A percentile compares a stretch with the other conserved stretches of the same genome.
Evolutionary conservation across 108 stramenopile genomes (phyloP).

Genomic region (Nitzschia sp.): DNA sequence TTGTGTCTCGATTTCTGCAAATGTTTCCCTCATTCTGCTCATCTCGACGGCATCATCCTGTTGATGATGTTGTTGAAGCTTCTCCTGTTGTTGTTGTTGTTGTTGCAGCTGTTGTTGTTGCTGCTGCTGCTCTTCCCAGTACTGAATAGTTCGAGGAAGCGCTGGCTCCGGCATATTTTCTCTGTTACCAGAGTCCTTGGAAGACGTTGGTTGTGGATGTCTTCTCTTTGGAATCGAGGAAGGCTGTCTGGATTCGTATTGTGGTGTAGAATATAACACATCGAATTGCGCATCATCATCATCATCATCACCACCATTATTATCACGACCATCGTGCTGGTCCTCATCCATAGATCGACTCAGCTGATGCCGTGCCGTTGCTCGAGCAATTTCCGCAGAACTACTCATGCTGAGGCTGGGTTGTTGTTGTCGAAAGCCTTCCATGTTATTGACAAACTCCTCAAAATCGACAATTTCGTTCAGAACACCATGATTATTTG

Average conservation of each 20-base stretch:
- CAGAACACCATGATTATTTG: slow-evolving; percentile 11
- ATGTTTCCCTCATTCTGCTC: not conserved
- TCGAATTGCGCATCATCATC: not conserved
- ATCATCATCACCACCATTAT: not conserved
- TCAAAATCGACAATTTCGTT: slow-evolving; percentile 8
- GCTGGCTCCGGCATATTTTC: not conserved
- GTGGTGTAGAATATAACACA: not conserved
- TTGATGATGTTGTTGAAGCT: not conserved
- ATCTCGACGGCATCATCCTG: not conserved
- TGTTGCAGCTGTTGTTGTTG: not conserved
- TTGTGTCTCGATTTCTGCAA: not conserved
- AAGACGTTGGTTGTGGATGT: slow-evolving; percentile 3
- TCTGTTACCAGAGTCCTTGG: not conserved
- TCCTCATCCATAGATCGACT: not conserved
- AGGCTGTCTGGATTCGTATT: not conserved
- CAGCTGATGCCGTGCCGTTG: not conserved
- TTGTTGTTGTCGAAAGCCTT: not conserved
- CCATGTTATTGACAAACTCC: slow-evolving; percentile 8
- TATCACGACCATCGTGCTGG: not conserved
- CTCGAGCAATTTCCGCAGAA: slow-evolving; percentile 10
- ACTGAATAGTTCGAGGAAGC: not conserved
- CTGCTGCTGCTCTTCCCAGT: slow-evolving; percentile 7
- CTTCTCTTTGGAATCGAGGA: not conserved
- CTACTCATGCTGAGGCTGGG: slow-evolving; percentile 6
- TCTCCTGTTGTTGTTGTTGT: not conserved